Percentiles rank a stretch among this genome's conserved stretches.
Evolutionary conservation across 2,329 filamentous ascomycete species (phyloP).

Genomic region (Parastagonospora nodorum): DNA sequence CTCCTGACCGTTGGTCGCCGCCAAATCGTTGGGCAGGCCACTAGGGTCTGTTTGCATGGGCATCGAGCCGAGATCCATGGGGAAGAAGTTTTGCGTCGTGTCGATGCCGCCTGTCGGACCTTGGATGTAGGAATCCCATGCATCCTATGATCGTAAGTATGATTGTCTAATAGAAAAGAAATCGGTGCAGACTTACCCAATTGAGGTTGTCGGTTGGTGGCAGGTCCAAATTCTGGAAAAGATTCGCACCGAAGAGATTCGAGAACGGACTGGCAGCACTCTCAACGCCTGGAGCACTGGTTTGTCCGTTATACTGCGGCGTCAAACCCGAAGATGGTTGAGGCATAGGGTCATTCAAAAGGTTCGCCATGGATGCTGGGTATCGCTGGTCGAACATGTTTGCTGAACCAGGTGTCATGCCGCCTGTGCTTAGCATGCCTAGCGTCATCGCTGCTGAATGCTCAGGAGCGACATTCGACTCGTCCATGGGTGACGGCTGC

Average conservation of each 20-base stretch:
- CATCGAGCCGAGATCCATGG: constrained; percentile 47
- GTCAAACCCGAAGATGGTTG: constrained; percentile 38
- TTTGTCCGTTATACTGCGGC: constrained; percentile 42
- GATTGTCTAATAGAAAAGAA: not conserved
- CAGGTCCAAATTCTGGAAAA: constrained; percentile 60
- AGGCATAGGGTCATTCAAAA: constrained; percentile 43
- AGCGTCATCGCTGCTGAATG: constrained; percentile 71
- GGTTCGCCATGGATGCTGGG: constrained; percentile 45
- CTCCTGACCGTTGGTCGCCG: constrained; percentile 21
- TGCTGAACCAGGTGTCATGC: constrained; percentile 58
- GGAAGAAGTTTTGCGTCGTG: constrained; percentile 49
- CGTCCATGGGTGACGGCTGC: constrained; percentile 47
- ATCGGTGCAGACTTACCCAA: constrained; percentile 58
- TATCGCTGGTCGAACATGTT: constrained; percentile 49
- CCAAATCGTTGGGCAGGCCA: constrained; percentile 23
- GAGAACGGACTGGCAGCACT: constrained; percentile 59
- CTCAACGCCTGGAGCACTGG: constrained; percentile 37
- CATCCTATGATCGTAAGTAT: constrained; percentile 49
- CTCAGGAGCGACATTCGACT: constrained; percentile 64
- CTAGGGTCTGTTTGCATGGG: constrained; percentile 37
- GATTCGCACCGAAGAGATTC: constrained; percentile 57
- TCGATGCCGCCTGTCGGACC: constrained; percentile 53
- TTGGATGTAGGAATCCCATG: constrained; percentile 73
- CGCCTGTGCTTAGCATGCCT: constrained; percentile 69
- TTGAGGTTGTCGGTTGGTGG: constrained; percentile 59